Conservation (phyloP, 441 rosid genomes). For the Aleurites moluccanus region DNA sequence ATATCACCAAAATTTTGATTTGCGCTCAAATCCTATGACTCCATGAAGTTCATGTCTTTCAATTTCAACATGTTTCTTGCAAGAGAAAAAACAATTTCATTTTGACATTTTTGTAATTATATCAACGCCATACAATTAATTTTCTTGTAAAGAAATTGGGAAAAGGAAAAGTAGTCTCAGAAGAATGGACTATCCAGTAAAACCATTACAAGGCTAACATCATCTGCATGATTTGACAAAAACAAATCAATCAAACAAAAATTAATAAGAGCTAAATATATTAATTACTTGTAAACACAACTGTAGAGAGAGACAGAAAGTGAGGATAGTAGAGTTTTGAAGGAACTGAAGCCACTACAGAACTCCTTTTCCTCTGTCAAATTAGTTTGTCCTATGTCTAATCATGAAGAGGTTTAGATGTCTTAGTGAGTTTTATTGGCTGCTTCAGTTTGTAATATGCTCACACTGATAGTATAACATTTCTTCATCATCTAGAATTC, state of each 20-base stretch:
- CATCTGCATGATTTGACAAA: slow-evolving; percentile 48
- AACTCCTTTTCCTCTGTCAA: not conserved
- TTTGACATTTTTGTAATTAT: no score
- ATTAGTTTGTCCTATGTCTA: no score
- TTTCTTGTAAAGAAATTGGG: slow-evolving; percentile 46
- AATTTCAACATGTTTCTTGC: no score
- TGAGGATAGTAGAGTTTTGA: slow-evolving; percentile 72
- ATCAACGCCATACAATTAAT: no score
- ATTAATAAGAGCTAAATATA: no score
- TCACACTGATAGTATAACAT: no score
- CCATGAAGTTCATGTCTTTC: not conserved
- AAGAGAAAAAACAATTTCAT: no score
- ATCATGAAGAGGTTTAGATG: no score
- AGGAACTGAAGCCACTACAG: slow-evolving; percentile 59
- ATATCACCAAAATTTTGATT: not conserved
- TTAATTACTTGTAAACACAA: not conserved
- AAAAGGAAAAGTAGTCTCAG: slow-evolving; percentile 68
- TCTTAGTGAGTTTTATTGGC: no score
- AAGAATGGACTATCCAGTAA: slow-evolving; percentile 85
- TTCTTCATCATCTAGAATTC: no score
- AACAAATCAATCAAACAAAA: not conserved
- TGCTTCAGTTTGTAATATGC: no score
- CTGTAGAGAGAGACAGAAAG: not conserved
- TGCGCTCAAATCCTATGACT: not conserved
- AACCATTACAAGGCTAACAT: slow-evolving; percentile 76